Evolutionary conservation across 257 asterid genomes (phyloP), one percentile per base, ranked within the genome.

Genomic region (Scutellaria baicalensis): DNA sequence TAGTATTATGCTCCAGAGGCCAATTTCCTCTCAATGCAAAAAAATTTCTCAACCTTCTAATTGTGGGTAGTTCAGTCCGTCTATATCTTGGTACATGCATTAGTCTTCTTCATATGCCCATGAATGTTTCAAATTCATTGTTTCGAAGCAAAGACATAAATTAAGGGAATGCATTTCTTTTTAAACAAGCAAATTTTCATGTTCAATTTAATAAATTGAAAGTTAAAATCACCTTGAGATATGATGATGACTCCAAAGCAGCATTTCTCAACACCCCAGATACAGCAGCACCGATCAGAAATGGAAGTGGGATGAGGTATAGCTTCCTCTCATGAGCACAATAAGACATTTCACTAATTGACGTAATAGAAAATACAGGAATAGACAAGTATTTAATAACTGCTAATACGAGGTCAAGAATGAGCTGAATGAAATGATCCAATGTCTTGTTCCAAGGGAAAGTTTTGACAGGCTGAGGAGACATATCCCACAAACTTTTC

Each of bases 291-390:
- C 99, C 97, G n/a, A 82, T 57, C 69, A 94, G 75, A 78, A 91
- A 83, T 0, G 96, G 97, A 48, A 94, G n/a, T 10, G 85, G 93
- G 71, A 82, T 76, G 14, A 89, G 71, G 79, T 73, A 78, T 12
- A 91, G 78, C 88, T 89, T 89, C 81, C 86, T 85, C 84, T 94
- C 97, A 47, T 91, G 97, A 21, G 97, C 97, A 78, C 97, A 89
- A 72, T 91, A 94, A 48, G 97, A 94, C 91, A 91, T 74, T 79
- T 94, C 97, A 33, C 99, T 94, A 45, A 91, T 47, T 6, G 92
- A 82, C 27, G 93, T 82, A 58, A 89, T 72, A 74, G 75, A 69
- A 61, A 91, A 80, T 62, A 88, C 39, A 23, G 97, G 99, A 12
- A 88, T 10, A 44, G 80, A 84, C 44, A 94, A 77, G 75, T 72